Percentiles rank a stretch among this genome's conserved stretches.
Conservation (phyloP, 805 yeast genomes). For the Kazachstania viticola region DNA sequence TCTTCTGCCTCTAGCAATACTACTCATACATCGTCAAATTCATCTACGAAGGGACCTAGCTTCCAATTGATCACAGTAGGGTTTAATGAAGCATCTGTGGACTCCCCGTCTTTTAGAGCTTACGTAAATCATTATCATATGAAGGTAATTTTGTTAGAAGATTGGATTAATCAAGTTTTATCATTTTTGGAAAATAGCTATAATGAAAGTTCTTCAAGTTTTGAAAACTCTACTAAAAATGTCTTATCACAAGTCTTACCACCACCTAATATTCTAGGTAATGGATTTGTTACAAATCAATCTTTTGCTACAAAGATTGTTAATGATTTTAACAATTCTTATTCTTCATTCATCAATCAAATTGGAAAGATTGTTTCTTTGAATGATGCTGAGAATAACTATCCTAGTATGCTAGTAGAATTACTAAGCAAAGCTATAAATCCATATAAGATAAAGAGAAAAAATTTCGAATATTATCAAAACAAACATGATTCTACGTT, state of each 20-base stretch:
- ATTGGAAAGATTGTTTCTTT: slow-evolving; percentile 8
- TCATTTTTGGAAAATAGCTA: slow-evolving; percentile 33
- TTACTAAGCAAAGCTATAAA: slow-evolving; percentile 31
- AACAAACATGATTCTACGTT: slow-evolving; percentile 51
- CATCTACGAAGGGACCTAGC: too few relatives aligned
- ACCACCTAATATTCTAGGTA: slow-evolving; percentile 34
- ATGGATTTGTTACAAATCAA: slow-evolving; percentile 55
- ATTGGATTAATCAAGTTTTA: slow-evolving; percentile 46
- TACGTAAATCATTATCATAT: slow-evolving; percentile 46
- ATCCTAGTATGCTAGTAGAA: slow-evolving; percentile 7
- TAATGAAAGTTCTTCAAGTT: slow-evolving; percentile 33
- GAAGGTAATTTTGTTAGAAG: slow-evolving; percentile 48
- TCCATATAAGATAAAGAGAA: slow-evolving; percentile 43
- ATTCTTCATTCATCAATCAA: slow-evolving; percentile 9
- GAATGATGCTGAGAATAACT: slow-evolving; percentile 8
- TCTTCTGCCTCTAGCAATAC: too few relatives aligned
- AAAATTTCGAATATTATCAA: slow-evolving; percentile 50
- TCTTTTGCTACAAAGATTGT: slow-evolving; percentile 40
- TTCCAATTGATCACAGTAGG: slow-evolving; percentile 9
- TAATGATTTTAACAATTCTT: slow-evolving; percentile 10
- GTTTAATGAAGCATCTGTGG: slow-evolving; percentile 12
- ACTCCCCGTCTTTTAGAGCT: slow-evolving; percentile 81
- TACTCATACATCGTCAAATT: too few relatives aligned
- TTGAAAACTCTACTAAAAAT: slow-evolving; percentile 33
- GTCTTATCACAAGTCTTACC: slow-evolving; percentile 38